Conservation (phyloP, 805 yeast species). For the Isabelozyma gotoi region DNA sequence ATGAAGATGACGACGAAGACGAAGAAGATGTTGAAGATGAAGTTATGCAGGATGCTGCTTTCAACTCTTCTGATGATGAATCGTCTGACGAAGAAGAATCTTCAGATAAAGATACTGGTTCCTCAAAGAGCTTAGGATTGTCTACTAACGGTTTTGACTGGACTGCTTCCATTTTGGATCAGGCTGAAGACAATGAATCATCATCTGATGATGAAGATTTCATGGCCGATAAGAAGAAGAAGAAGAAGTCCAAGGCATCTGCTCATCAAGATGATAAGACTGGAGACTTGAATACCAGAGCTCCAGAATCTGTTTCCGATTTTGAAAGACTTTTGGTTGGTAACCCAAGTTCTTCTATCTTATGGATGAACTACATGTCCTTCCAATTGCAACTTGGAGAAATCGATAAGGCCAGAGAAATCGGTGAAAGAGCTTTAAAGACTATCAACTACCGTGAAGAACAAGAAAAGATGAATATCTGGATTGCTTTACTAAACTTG, state of each 20-base stretch:
- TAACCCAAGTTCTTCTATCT: slow-evolving; percentile 86
- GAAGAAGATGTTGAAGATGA: slow-evolving; percentile 32
- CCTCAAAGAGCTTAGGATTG: slow-evolving; percentile 50
- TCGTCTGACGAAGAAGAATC: slow-evolving; percentile 23
- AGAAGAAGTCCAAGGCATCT: slow-evolving; percentile 47
- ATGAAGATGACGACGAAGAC: slow-evolving; percentile 28
- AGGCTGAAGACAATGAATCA: slow-evolving; percentile 58
- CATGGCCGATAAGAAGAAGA: slow-evolving; percentile 49
- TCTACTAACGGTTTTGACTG: slow-evolving; percentile 91
- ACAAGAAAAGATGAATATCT: slow-evolving; percentile 86
- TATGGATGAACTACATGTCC: slow-evolving; percentile 99
- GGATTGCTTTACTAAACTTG: slow-evolving; percentile 93
- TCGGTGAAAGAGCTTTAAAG: slow-evolving; percentile 89
- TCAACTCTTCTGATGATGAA: slow-evolving; percentile 24
- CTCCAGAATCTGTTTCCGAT: slow-evolving; percentile 89
- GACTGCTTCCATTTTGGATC: slow-evolving; percentile 88
- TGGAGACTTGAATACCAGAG: slow-evolving; percentile 75
- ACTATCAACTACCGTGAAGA: slow-evolving; percentile 90
- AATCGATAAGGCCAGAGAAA: slow-evolving; percentile 89
- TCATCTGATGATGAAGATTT: slow-evolving; percentile 59
- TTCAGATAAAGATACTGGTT: slow-evolving; percentile 24
- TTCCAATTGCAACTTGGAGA: slow-evolving; percentile 95
- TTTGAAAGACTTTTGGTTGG: slow-evolving; percentile 91
- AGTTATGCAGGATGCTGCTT: slow-evolving; percentile 35
- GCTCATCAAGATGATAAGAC: slow-evolving; percentile 74